Evolutionary conservation across 768 basidiomycete species (phyloP).

Genomic region (Psilocybe tampanensis): DNA sequence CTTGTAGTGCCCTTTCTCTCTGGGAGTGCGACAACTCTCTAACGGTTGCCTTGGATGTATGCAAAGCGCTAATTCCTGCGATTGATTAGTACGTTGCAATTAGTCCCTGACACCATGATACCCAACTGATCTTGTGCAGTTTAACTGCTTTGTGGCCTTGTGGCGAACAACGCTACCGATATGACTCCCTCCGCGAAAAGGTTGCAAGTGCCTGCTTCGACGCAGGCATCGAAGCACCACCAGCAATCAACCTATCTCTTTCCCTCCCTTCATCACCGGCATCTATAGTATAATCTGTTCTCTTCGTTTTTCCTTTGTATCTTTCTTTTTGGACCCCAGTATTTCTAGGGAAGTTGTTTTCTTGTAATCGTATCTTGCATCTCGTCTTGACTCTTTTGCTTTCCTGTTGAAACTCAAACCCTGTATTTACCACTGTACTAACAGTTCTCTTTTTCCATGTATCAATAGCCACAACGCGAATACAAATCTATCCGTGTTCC

Average conservation of each 20-base stretch:
- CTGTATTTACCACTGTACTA: constrained; percentile 8
- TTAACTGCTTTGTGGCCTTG: constrained; percentile 68
- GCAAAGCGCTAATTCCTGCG: constrained; percentile 59
- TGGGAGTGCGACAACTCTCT: constrained; percentile 65
- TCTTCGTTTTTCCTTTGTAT: too few relatives aligned
- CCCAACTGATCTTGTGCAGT: constrained; percentile 26
- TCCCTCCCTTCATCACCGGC: constrained; percentile 28
- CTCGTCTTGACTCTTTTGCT: background rate
- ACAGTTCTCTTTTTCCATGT: constrained; percentile 3
- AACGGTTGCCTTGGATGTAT: constrained; percentile 62
- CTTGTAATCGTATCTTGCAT: background rate
- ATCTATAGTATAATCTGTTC: constrained; percentile 26
- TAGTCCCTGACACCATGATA: background rate
- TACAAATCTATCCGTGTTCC: background rate
- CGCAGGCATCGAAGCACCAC: constrained; percentile 49
- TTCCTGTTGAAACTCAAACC: constrained; percentile 1
- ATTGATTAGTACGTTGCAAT: constrained; percentile 52
- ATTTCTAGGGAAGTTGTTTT: background rate
- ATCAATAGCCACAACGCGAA: constrained; percentile 8
- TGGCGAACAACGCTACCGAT: constrained; percentile 53
- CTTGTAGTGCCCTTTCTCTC: constrained; percentile 50
- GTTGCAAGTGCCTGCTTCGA: constrained; percentile 47
- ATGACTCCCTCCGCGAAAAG: constrained; percentile 46
- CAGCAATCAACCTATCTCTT: constrained; percentile 38
- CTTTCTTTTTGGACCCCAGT: background rate